Conservation (phyloP, 148 eudicot genomes). For the Nepenthes gracilis region DNA sequence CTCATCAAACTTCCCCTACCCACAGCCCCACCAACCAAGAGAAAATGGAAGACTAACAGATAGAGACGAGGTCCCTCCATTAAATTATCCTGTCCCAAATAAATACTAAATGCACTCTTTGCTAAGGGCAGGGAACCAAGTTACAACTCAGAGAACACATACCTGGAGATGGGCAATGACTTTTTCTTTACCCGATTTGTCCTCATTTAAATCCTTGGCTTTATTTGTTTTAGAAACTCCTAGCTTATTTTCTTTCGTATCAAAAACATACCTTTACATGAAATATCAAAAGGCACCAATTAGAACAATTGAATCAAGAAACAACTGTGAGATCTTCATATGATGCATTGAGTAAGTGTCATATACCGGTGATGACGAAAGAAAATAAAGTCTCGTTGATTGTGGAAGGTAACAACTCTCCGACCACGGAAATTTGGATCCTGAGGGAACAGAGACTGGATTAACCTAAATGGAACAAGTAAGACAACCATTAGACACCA, state of each 20-base stretch:
- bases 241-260: constrained; percentile 57
- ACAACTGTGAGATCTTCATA: background rate
- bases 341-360: background rate
- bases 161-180: constrained; percentile 84
- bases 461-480: constrained; percentile 35
- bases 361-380: constrained; percentile 94
- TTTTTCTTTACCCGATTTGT: constrained; percentile 28
- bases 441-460: constrained; percentile 91
- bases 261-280: constrained; percentile 64
- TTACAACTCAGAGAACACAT: constrained; percentile 8
- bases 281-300: constrained; percentile 6
- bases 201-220: constrained; percentile 24
- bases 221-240: constrained; percentile 31
- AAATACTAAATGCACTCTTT: too few relatives aligned
- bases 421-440: constrained; percentile 88
- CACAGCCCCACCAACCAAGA: too few relatives aligned
- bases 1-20: too few relatives aligned
- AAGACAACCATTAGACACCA: background rate
- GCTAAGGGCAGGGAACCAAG: background rate
- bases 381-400: constrained; percentile 92
- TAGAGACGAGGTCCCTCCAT: too few relatives aligned
- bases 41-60: too few relatives aligned
- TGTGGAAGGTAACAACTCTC: constrained; percentile 92
- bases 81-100: too few relatives aligned
- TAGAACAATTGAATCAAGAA: constrained; percentile 1